phyloP scores from a whole-genome alignment of 805 yeast species.

The Cyberlindnera amylophila region DNA sequence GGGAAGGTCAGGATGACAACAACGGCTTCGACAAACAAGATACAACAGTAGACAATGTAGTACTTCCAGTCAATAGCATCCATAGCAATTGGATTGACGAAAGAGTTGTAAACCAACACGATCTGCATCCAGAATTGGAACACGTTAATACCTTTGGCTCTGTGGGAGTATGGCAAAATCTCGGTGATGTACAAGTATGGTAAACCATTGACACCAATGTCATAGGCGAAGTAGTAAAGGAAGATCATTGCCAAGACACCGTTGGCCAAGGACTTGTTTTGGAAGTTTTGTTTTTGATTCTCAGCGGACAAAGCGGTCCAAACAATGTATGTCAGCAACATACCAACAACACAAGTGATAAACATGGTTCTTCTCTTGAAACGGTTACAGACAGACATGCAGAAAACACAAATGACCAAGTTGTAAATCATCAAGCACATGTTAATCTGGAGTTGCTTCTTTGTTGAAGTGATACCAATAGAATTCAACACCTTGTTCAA shows the following conservation, averaged over 20 bases:
- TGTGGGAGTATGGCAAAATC: slow-evolving; percentile 30
- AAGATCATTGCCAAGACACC: slow-evolving; percentile 51
- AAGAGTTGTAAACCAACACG: slow-evolving; percentile 30
- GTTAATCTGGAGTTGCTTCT: slow-evolving; percentile 43
- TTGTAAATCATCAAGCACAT: slow-evolving; percentile 46
- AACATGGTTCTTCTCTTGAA: slow-evolving; percentile 38
- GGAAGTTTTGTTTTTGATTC: slow-evolving; percentile 36
- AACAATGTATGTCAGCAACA: slow-evolving; percentile 35
- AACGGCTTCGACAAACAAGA: slow-evolving; percentile 28
- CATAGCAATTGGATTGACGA: slow-evolving; percentile 37
- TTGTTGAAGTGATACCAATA: slow-evolving; percentile 47
- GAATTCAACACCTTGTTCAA: slow-evolving; percentile 45
- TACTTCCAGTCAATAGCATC: slow-evolving; percentile 34
- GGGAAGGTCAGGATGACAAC: slow-evolving; percentile 31
- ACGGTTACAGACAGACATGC: slow-evolving; percentile 21
- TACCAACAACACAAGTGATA: slow-evolving; percentile 32
- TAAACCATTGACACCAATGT: slow-evolving; percentile 41
- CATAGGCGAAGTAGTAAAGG: slow-evolving; percentile 38
- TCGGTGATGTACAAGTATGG: slow-evolving; percentile 45
- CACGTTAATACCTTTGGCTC: slow-evolving; percentile 26
- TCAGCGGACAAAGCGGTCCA: slow-evolving; percentile 46
- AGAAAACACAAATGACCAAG: slow-evolving; percentile 29
- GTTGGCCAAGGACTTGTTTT: slow-evolving; percentile 35
- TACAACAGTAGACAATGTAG: slow-evolving; percentile 33
- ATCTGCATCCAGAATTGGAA: slow-evolving; percentile 17